phyloP scores from a whole-genome alignment of 2,329 filamentous ascomycete species.

The Emydomyces testavorans region DNA sequence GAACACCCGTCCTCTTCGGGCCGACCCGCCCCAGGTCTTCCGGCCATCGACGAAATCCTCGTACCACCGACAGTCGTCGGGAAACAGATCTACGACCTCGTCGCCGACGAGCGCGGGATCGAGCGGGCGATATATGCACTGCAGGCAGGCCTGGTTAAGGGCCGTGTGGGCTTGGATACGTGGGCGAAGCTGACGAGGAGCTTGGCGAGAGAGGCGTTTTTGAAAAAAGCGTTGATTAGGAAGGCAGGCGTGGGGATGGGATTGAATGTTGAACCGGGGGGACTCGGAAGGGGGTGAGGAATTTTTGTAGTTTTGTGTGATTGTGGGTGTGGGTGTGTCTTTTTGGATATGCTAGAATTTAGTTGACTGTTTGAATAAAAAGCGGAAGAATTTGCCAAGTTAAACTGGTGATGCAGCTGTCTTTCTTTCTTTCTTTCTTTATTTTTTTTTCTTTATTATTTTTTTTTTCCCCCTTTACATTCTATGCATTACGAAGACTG shows the following conservation, averaged over 20 bases:
- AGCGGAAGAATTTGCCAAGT: no score
- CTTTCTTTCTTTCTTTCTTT: no score
- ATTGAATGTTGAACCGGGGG: constrained; percentile 19
- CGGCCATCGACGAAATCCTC: constrained; percentile 77
- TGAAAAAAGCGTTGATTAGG: constrained; percentile 36
- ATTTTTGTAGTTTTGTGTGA: no score
- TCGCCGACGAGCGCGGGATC: constrained; percentile 77
- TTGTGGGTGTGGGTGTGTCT: no score
- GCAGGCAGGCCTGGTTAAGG: constrained; percentile 36
- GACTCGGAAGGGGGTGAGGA: no score
- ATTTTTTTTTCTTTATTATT: no score
- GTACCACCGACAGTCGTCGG: constrained; percentile 90
- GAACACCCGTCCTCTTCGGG: constrained; percentile 16
- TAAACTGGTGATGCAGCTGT: no score
- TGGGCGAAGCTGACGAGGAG: constrained; percentile 39
- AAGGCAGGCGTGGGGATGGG: constrained; percentile 40
- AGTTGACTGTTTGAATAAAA: no score
- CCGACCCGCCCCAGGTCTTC: constrained; percentile 37
- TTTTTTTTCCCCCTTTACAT: no score
- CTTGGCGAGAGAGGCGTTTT: constrained; percentile 38
- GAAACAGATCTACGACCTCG: constrained; percentile 79
- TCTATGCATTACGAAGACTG: no score
- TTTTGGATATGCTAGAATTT: no score
- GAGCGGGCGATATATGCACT: constrained; percentile 69
- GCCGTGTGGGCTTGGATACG: constrained; percentile 36